These are phyloP conservation scores for Drosera spatulata DNA, from an alignment of 179 eudicot genomes.

Conservation along the genomic window DNA sequence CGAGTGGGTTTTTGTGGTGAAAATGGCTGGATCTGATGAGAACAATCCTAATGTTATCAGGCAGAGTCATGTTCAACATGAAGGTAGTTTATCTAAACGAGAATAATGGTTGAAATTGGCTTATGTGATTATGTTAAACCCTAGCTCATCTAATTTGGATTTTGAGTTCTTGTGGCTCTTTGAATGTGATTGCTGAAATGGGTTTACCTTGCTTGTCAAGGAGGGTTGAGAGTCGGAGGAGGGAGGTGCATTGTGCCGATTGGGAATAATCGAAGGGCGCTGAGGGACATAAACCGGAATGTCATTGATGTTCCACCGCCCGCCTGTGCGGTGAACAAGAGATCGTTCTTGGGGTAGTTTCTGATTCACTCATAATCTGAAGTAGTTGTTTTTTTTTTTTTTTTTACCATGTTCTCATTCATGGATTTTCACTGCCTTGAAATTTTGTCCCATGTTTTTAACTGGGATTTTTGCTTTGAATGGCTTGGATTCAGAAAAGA, in stretches of 20 bases:
- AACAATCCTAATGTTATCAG: too few relatives aligned
- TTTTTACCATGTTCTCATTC: constrained; percentile 5
- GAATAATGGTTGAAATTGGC: too few relatives aligned
- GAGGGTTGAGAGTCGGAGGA: constrained; percentile 12
- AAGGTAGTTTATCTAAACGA: too few relatives aligned
- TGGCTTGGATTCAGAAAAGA: constrained; percentile 26
- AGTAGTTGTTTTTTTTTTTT: background rate
- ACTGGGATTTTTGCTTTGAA: background rate
- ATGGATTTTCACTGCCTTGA: background rate
- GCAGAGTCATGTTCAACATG: too few relatives aligned
- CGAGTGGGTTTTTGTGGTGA: too few relatives aligned
- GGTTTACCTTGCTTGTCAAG: background rate
- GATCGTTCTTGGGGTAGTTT: constrained; percentile 26
- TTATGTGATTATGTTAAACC: too few relatives aligned
- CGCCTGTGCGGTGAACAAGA: constrained; percentile 32
- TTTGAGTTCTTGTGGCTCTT: too few relatives aligned
- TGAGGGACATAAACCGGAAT: constrained; percentile 48
- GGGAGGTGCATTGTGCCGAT: constrained; percentile 36
- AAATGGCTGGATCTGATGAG: too few relatives aligned
- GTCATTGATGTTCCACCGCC: constrained; percentile 35
- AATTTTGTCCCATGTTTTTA: too few relatives aligned
- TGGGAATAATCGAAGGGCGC: constrained; percentile 50
- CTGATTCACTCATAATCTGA: constrained; percentile 9
- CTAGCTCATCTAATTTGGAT: too few relatives aligned
- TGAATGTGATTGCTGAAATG: background rate